phyloP scores from a whole-genome alignment of 371 early-diverging fungal species.

The Mortierella sp. region DNA sequence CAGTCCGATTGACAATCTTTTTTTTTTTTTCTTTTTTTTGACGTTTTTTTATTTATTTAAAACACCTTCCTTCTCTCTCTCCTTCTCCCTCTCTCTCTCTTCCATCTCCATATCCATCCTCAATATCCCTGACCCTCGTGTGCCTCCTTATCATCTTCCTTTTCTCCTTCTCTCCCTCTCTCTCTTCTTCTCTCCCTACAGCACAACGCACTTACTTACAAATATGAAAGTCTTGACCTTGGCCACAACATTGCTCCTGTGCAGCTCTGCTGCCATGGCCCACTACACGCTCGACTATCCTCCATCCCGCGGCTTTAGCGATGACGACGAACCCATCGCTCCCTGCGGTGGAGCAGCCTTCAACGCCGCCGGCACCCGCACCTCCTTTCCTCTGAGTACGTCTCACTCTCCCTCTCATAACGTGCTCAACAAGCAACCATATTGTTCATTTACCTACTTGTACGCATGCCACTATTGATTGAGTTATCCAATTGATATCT shows the following conservation, averaged over 20 bases:
- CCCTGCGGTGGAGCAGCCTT: conserved; percentile 66
- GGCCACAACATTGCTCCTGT: conserved; percentile 44
- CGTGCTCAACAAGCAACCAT: too few species aligned
- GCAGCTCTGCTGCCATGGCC: conserved; percentile 55
- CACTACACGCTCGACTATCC: conserved; percentile 69
- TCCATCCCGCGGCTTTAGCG: conserved; percentile 65
- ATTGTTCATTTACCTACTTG: too few species aligned
- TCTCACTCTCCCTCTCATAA: background rate
- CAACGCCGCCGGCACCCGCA: conserved; percentile 57
- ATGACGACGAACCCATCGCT: conserved; percentile 61
- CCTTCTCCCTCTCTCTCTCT: background rate
- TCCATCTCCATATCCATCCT: background rate
- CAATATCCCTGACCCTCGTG: background rate
- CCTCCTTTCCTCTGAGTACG: conserved; percentile 63
- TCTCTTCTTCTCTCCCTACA: background rate
- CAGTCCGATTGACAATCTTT: background rate
- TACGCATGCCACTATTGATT: too few species aligned
- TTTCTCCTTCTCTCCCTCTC: background rate
- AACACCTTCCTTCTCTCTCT: background rate
- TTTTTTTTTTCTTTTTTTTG: conserved; percentile 13
- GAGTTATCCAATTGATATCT: too few species aligned
- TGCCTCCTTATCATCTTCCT: too few species aligned
- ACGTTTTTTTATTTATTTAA: background rate
- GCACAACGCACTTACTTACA: background rate
- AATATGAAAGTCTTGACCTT: conserved; percentile 45